A percentile compares a stretch with the other conserved stretches of the same genome.
Conservation (phyloP, 1,139 yeast genomes). For the Zygoascus sp. region DNA sequence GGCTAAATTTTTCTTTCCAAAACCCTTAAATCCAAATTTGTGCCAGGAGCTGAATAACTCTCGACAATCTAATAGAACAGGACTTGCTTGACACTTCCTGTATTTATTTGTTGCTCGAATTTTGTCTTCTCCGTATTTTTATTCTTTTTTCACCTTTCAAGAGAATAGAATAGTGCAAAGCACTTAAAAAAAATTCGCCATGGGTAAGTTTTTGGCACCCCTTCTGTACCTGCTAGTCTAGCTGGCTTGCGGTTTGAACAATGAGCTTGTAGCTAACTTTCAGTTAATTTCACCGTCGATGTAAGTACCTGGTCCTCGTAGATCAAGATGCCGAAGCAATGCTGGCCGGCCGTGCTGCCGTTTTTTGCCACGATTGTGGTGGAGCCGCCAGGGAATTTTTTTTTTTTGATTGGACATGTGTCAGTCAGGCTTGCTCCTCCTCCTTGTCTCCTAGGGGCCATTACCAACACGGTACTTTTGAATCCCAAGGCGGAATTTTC, state of each 20-base stretch:
- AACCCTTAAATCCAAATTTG: background rate
- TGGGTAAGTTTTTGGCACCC: slow-evolving; percentile 31
- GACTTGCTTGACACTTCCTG: background rate
- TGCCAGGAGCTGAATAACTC: slow-evolving; percentile 1
- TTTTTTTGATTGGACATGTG: background rate
- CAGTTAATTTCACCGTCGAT: slow-evolving; percentile 38
- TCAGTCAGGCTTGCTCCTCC: background rate
- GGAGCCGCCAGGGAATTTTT: background rate
- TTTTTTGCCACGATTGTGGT: too few relatives aligned
- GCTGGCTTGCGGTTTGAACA: too few relatives aligned
- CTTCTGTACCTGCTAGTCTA: too few relatives aligned
- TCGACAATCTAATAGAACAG: slow-evolving; percentile 1
- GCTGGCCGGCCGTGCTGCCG: background rate
- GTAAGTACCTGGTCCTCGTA: slow-evolving; percentile 21
- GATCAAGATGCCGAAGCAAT: background rate
- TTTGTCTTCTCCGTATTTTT: slow-evolving; percentile 6
- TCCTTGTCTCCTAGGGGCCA: background rate
- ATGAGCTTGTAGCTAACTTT: too few relatives aligned
- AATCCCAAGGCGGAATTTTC: background rate
- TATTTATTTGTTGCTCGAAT: background rate
- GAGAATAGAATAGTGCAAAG: slow-evolving; percentile 14
- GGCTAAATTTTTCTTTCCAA: background rate
- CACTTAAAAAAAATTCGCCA: slow-evolving; percentile 26
- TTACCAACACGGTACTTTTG: too few relatives aligned
- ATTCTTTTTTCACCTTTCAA: slow-evolving; percentile 7